phyloP scores from a whole-genome alignment of 352 stramenopile species.

The Poterioochromonas sp. region DNA sequence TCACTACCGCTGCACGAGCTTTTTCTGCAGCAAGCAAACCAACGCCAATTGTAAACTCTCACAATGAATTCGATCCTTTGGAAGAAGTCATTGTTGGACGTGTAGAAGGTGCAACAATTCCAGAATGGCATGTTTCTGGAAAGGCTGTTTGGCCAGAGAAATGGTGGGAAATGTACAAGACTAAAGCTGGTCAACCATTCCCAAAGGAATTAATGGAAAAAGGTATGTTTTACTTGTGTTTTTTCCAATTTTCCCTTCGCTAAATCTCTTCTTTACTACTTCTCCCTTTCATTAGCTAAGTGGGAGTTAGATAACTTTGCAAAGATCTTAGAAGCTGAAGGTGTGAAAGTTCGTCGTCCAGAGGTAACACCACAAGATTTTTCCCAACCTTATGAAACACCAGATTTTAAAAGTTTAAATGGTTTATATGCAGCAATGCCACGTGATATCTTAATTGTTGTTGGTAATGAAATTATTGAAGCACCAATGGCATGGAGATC shows the following conservation, averaged over 20 bases:
- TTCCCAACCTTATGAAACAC: conserved; percentile 60
- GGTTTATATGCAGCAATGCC: conserved; percentile 76
- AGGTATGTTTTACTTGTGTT: conserved; percentile 35
- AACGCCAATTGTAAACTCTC: conserved; percentile 68
- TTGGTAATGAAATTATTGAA: conserved; percentile 76
- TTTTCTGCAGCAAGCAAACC: not conserved
- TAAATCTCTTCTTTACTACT: not conserved
- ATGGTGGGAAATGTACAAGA: conserved; percentile 80
- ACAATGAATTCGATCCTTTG: conserved; percentile 77
- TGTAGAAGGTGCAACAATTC: conserved; percentile 71
- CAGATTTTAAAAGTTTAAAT: conserved; percentile 66
- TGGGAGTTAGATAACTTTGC: conserved; percentile 73
- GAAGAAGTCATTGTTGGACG: conserved; percentile 77
- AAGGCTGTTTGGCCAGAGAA: conserved; percentile 75
- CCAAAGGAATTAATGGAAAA: conserved; percentile 59
- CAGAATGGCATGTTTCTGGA: conserved; percentile 74
- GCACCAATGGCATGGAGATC: conserved; percentile 75
- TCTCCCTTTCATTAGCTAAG: conserved; percentile 42
- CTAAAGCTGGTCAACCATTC: conserved; percentile 61
- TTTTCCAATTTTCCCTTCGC: not conserved
- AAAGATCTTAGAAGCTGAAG: conserved; percentile 65
- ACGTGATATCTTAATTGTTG: conserved; percentile 70
- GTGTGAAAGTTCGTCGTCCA: conserved; percentile 65
- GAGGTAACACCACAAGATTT: conserved; percentile 61
- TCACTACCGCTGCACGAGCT: not conserved